Evolutionary conservation across 2,329 filamentous ascomycete species (phyloP).

Genomic region (Talaromyces sp.): DNA sequence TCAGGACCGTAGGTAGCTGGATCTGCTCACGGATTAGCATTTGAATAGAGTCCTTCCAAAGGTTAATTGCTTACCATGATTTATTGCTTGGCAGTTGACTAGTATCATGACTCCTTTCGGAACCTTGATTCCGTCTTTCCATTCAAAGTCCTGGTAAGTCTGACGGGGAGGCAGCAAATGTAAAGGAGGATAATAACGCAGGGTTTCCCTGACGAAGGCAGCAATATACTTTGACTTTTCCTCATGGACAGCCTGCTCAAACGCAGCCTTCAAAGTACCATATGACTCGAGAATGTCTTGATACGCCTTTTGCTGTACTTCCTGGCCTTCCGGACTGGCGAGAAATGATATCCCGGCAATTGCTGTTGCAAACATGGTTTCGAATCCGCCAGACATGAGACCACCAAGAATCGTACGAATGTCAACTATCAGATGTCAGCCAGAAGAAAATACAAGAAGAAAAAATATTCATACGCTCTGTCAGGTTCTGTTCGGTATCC

Average conservation of each 20-base stretch:
- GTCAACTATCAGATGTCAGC: not conserved
- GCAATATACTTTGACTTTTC: not conserved
- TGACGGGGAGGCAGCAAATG: not conserved
- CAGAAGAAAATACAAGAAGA: too few relatives aligned
- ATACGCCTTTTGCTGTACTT: not conserved
- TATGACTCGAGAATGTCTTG: not conserved
- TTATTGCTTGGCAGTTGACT: not conserved
- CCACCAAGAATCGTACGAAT: conserved; percentile 9
- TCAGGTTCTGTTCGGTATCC: too few relatives aligned
- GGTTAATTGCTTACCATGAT: not conserved
- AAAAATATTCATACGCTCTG: too few relatives aligned
- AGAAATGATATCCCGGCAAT: conserved; percentile 25
- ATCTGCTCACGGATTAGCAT: not conserved
- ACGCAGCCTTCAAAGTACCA: not conserved
- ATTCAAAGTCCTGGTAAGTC: not conserved
- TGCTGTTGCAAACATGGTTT: conserved; percentile 25
- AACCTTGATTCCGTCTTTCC: not conserved
- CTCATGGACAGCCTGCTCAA: not conserved
- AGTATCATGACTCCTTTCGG: not conserved
- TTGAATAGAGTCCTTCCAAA: not conserved
- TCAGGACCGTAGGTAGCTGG: not conserved
- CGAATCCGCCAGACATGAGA: conserved; percentile 28
- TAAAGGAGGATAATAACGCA: not conserved
- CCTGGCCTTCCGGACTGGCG: conserved; percentile 21
- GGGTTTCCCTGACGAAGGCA: not conserved